Conservation (phyloP, 768 basidiomycete species). For the Kwoniella dejecticola region DNA sequence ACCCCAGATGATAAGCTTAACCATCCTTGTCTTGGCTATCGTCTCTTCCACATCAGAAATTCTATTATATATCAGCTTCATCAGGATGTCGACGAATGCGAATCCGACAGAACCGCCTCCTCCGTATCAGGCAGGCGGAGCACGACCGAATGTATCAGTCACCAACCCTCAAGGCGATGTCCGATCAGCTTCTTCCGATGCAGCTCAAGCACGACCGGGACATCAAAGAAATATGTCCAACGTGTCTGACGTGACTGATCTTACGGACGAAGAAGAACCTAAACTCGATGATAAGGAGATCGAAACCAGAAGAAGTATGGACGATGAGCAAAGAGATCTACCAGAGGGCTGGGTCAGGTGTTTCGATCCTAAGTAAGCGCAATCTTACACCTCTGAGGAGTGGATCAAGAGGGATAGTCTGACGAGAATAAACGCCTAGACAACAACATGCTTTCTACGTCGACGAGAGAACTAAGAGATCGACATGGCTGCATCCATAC, state of each 20-base stretch:
- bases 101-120: constrained; percentile 10
- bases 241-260: constrained; percentile 8
- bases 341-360: constrained; percentile 54
- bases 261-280: constrained; percentile 2
- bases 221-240: constrained; percentile 4
- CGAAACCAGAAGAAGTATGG: constrained; percentile 47
- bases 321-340: constrained; percentile 52
- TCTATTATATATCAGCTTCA: no score
- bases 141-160: constrained; percentile 3
- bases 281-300: constrained; percentile 1
- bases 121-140: constrained; percentile 1
- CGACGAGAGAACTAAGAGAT: constrained; percentile 46
- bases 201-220: constrained; percentile 11
- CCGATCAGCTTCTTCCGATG: constrained; percentile 9
- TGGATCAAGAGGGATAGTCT: no score
- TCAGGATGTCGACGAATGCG: not conserved
- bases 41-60: no score
- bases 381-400: no score
- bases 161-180: constrained; percentile 10
- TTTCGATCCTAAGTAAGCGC: constrained; percentile 49
- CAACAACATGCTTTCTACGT: constrained; percentile 53
- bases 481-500: constrained; percentile 54
- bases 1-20: no score
- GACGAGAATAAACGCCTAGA: constrained; percentile 20
- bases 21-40: no score